A percentile compares a stretch with the other conserved stretches of the same genome.
Conservation (phyloP, 805 yeast species). For the Candida tammaniensis region DNA sequence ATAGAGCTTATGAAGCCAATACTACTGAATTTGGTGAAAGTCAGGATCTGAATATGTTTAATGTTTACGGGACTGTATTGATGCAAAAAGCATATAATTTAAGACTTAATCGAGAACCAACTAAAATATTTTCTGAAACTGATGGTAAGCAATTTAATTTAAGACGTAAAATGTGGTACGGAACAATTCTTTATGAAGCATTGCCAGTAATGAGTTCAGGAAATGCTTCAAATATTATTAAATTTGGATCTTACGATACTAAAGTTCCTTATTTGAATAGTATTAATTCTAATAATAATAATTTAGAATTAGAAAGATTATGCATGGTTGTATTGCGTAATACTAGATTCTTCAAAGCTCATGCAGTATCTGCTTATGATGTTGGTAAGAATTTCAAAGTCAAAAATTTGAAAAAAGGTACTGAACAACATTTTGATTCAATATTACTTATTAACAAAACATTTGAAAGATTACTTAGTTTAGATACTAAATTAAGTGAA, state of each 20-base stretch:
- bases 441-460: neutral
- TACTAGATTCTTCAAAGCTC: neutral
- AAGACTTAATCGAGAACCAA: constrained; percentile 69
- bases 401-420: neutral
- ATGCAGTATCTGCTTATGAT: neutral
- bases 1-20: constrained; percentile 46
- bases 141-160: constrained; percentile 23
- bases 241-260: constrained; percentile 25
- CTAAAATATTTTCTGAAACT: constrained; percentile 3
- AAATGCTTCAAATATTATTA: constrained; percentile 28
- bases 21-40: constrained; percentile 58
- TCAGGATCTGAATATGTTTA: constrained; percentile 55
- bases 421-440: constrained; percentile 3
- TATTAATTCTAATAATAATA: constrained; percentile 33
- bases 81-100: constrained; percentile 65
- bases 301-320: constrained; percentile 33
- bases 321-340: neutral
- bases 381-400: constrained; percentile 1
- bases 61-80: constrained; percentile 51
- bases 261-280: constrained; percentile 24
- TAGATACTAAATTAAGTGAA: neutral
- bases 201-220: constrained; percentile 27
- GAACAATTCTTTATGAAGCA: constrained; percentile 25
- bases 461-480: neutral
- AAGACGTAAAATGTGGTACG: constrained; percentile 36